Evolutionary conservation across 2,329 filamentous ascomycete genomes (phyloP), one percentile per base, ranked within the genome.

Genomic region (Xylaria arbuscula): DNA sequence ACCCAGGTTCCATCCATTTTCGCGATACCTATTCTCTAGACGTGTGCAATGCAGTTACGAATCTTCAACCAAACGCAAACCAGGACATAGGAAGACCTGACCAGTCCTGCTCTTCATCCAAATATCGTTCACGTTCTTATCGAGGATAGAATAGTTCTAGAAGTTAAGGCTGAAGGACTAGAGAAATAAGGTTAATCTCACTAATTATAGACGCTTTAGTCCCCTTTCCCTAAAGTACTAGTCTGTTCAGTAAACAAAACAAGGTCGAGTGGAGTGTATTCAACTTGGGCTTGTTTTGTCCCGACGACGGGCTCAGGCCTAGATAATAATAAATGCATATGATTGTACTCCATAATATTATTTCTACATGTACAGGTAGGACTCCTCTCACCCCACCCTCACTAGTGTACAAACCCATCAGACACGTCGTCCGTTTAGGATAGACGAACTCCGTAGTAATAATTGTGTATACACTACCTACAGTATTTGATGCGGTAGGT

Each of bases 1-100:
- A 66, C 57, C 68, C 70, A 68, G 13, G 70, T 60, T 50, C 65
- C 70, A 56, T 72, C 70, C 70, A 72, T 72, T 51, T 51, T 57
- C 50, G 28, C n/a, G 40, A 57, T 38, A 28, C 28, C 28, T 3
- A 28, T 34, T 47, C 34, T 55, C 45, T 13, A 34, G 60, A 48
- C 24, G 24, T 36, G 32, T 24, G 15, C 2, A 11, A 57, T 42
- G 32, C 51, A 40, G 13, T 40, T 13, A 50, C 54, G 17, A 24
- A 13, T 45, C 15, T 22, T 42, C 48, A 47, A 3, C 28, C 24
- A 17, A 45, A 40, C 34, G 34, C 13, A 36, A 58, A 48, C 47
- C 17, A 45, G 10, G 19, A 22, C 15, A 56, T 22, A 47, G 24
- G 36, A 19, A 57, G 19, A 17, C 13, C 40, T 32, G 38, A 47